phyloP scores from a whole-genome alignment of 2,329 filamentous ascomycete species.

The Colletotrichum musicola region DNA sequence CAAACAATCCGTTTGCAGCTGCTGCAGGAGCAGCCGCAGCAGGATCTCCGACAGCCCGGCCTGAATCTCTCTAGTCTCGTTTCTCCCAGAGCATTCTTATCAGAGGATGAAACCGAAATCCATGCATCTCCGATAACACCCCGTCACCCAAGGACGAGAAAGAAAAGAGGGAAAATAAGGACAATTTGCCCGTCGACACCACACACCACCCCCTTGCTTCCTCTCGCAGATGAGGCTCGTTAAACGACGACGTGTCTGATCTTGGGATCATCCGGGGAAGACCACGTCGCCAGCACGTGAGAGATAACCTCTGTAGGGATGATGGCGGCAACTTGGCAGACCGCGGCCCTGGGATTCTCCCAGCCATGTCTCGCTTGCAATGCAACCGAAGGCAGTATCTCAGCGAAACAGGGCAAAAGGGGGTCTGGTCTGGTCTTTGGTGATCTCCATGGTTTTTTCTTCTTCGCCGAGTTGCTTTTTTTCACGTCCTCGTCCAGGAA shows the following conservation, averaged over 20 bases:
- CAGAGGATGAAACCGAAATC: slow-evolving; percentile 20
- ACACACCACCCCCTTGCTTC: neutral
- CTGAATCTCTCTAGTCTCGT: slow-evolving; percentile 4
- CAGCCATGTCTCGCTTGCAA: slow-evolving; percentile 2
- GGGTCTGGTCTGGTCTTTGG: neutral
- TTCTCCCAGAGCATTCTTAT: neutral
- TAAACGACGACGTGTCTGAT: slow-evolving; percentile 31
- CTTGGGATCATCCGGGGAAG: slow-evolving; percentile 33
- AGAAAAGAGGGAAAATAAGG: too few relatives aligned
- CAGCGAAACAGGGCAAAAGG: slow-evolving; percentile 7
- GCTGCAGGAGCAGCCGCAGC: neutral
- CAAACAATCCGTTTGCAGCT: neutral
- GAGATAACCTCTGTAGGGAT: slow-evolving; percentile 31
- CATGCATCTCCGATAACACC: neutral
- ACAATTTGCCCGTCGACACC: neutral
- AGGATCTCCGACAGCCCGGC: slow-evolving; percentile 3
- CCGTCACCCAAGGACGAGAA: neutral
- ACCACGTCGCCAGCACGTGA: slow-evolving; percentile 34
- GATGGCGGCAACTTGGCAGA: slow-evolving; percentile 25
- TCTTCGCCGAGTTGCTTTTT: neutral
- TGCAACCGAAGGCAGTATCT: neutral
- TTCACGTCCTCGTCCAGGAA: neutral
- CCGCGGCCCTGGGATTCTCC: slow-evolving; percentile 13
- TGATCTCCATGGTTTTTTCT: neutral
- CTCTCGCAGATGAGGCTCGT: slow-evolving; percentile 35